These are phyloP conservation scores for Xanthoparmelia taractica DNA, from an alignment of 495 filamentous ascomycete genomes.

Conservation along the genomic window DNA sequence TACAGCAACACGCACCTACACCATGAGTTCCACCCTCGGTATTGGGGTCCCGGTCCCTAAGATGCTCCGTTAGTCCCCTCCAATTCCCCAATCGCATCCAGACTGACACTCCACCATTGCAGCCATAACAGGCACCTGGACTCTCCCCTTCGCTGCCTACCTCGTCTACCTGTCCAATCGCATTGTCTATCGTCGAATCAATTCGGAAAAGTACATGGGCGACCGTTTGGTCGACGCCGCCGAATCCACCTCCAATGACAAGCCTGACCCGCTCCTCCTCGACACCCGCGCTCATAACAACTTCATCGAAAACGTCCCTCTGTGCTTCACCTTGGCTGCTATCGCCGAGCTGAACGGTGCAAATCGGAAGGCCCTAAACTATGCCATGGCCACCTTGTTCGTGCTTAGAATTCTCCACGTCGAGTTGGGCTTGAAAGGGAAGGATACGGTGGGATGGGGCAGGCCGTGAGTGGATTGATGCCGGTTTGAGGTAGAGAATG, in stretches of 20 bases:
- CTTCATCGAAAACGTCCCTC: conserved; percentile 40
- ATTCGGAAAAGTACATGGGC: conserved; percentile 31
- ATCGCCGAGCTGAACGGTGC: conserved; percentile 41
- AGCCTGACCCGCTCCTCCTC: conserved; percentile 27
- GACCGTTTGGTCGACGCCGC: conserved; percentile 23
- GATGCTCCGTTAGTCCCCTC: conserved; percentile 24
- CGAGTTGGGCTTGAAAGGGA: conserved; percentile 33
- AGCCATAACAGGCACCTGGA: conserved; percentile 41
- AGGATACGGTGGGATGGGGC: conserved; percentile 30
- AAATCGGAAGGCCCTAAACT: conserved; percentile 31
- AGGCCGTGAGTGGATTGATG: conserved; percentile 17
- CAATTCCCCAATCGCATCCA: background rate
- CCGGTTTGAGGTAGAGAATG: background rate
- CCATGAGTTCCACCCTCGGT: conserved; percentile 28
- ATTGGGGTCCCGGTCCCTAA: conserved; percentile 30
- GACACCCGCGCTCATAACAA: conserved; percentile 35
- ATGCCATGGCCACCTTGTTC: conserved; percentile 32
- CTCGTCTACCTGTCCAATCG: conserved; percentile 36
- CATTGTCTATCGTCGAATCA: conserved; percentile 34
- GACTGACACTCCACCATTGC: conserved; percentile 8
- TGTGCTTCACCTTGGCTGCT: conserved; percentile 29
- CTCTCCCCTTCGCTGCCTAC: conserved; percentile 41
- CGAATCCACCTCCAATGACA: conserved; percentile 8
- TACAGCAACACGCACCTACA: background rate
- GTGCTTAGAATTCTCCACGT: conserved; percentile 34